Conservation (phyloP, 352 stramenopile species). For the Aphanomyces euteiches region DNA sequence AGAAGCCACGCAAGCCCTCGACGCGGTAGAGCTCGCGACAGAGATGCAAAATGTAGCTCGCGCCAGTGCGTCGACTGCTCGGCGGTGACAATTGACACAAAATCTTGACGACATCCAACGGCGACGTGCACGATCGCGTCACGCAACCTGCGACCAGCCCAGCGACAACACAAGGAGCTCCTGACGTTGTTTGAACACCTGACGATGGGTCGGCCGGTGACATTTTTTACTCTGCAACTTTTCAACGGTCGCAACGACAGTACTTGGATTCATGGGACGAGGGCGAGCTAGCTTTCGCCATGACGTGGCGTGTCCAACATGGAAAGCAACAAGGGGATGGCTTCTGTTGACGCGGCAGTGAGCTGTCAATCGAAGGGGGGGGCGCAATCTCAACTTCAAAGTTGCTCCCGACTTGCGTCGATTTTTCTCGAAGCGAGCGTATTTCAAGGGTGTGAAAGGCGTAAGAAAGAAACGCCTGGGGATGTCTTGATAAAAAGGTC, state of each 20-base stretch:
- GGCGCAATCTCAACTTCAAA: no score
- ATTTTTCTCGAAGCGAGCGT: no score
- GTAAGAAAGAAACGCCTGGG: no score
- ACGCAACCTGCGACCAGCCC: conserved; percentile 73
- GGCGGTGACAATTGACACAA: conserved; percentile 64
- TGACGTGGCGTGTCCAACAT: background rate
- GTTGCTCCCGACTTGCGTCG: no score
- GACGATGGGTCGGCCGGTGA: background rate
- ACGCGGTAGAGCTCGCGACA: conserved; percentile 45
- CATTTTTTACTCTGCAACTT: background rate
- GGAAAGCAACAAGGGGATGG: background rate
- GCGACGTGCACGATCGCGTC: conserved; percentile 75
- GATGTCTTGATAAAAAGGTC: no score
- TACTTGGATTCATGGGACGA: background rate
- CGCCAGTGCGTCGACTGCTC: background rate
- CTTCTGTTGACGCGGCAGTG: no score
- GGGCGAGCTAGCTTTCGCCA: no score
- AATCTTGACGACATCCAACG: conserved; percentile 81
- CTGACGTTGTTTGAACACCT: background rate
- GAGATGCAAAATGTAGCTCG: background rate
- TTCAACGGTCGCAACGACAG: background rate
- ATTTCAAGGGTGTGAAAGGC: no score
- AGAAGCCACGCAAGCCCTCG: conserved; percentile 65
- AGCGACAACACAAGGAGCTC: conserved; percentile 46
- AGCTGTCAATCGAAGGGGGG: no score